Percentiles rank a stretch among this genome's conserved stretches.
Conservation (phyloP, 768 basidiomycete species). For the Boletus sensibilis region DNA sequence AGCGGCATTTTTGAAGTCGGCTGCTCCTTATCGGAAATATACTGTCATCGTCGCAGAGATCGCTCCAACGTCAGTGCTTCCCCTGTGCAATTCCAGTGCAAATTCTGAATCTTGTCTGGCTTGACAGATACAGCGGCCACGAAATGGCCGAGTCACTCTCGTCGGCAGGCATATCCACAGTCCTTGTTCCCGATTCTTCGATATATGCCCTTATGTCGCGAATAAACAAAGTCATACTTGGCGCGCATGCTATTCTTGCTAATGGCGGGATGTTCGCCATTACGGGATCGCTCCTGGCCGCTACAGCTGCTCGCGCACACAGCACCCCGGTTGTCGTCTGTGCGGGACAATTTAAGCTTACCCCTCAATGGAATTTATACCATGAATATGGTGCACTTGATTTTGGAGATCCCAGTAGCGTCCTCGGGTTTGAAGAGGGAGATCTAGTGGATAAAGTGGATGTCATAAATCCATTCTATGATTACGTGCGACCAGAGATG, state of each 20-base stretch:
- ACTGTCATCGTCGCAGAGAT: slow-evolving; percentile 97
- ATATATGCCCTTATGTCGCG: slow-evolving; percentile 96
- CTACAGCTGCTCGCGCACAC: slow-evolving; percentile 85
- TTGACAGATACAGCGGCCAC: slow-evolving; percentile 73
- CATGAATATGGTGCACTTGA: slow-evolving; percentile 83
- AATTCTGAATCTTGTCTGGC: slow-evolving; percentile 1
- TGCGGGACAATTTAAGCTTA: slow-evolving; percentile 95
- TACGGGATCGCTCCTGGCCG: slow-evolving; percentile 80
- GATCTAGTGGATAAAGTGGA: slow-evolving; percentile 84
- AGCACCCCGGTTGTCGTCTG: slow-evolving; percentile 91
- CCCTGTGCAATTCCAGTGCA: neutral
- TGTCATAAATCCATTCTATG: slow-evolving; percentile 94
- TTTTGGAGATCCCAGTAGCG: slow-evolving; percentile 68
- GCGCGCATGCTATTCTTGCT: slow-evolving; percentile 93
- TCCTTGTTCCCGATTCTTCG: slow-evolving; percentile 94
- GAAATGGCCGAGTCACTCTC: slow-evolving; percentile 83
- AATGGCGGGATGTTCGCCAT: slow-evolving; percentile 95
- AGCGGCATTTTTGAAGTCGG: slow-evolving; percentile 89
- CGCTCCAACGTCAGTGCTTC: slow-evolving; percentile 74
- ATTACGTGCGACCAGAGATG: slow-evolving; percentile 90
- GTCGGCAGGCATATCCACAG: slow-evolving; percentile 80
- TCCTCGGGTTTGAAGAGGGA: slow-evolving; percentile 74
- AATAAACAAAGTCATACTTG: slow-evolving; percentile 94
- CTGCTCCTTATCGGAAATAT: slow-evolving; percentile 86
- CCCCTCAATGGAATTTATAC: slow-evolving; percentile 86